Evolutionary conservation across 306 rosid genomes (phyloP).

Genomic region (Citrullus mucosospermus): DNA sequence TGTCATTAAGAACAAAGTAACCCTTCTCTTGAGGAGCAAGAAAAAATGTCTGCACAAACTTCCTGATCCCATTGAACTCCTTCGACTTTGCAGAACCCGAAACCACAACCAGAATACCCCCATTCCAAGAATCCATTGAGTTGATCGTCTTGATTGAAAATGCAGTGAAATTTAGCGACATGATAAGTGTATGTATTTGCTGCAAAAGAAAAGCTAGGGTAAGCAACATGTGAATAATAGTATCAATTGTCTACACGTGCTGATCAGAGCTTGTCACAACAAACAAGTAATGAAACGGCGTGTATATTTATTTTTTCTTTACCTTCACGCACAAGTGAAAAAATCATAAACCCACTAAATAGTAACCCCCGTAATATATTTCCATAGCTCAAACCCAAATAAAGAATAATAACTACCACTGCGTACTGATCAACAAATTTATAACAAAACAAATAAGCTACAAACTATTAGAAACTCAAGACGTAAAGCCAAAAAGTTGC

Average conservation of each 20-base stretch:
- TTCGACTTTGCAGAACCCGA: conserved; percentile 68
- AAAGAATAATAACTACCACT: not conserved
- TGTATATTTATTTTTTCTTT: not conserved
- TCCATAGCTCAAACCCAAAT: not conserved
- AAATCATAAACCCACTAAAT: not conserved
- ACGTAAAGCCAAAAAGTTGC: not conserved
- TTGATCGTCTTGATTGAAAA: conserved; percentile 82
- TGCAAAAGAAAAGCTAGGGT: conserved; percentile 21
- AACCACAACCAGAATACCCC: conserved; percentile 83
- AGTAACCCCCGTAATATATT: not conserved
- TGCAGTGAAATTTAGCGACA: conserved; percentile 46
- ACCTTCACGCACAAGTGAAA: not conserved
- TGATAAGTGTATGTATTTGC: conserved; percentile 62
- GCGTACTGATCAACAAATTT: not conserved
- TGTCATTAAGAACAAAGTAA: conserved; percentile 73
- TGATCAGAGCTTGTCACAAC: not conserved
- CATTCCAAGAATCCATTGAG: conserved; percentile 76
- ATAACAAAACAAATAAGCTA: not conserved
- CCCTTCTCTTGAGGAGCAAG: conserved; percentile 95
- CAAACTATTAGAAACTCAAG: not conserved
- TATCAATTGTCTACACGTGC: not conserved
- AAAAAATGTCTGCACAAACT: conserved; percentile 73
- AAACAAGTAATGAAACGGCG: not conserved
- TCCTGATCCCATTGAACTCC: conserved; percentile 50
- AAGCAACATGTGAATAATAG: not conserved